These are phyloP conservation scores for Chaetomiaceae sp. DNA, from an alignment of 2,329 filamentous ascomycete genomes.

Conservation along the genomic window DNA sequence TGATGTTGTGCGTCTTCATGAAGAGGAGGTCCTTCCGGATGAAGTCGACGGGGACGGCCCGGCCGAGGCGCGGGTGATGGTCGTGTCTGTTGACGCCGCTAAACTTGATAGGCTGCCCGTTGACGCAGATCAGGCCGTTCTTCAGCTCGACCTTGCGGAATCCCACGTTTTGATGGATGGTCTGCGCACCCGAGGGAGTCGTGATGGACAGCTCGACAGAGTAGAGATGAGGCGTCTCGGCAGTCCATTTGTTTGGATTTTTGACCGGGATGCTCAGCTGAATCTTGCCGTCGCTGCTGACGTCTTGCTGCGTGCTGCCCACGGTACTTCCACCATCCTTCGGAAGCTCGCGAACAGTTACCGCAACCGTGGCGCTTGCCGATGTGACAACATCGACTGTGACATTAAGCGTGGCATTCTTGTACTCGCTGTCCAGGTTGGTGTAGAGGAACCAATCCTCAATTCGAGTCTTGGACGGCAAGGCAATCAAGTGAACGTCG, in stretches of 20 bases:
- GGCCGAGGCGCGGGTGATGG: slow-evolving; percentile 58
- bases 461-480: slow-evolving; percentile 45
- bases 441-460: slow-evolving; percentile 54
- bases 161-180: slow-evolving; percentile 49
- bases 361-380: slow-evolving; percentile 32
- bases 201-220: slow-evolving; percentile 40
- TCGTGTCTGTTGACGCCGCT: slow-evolving; percentile 65
- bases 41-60: slow-evolving; percentile 56
- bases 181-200: slow-evolving; percentile 28
- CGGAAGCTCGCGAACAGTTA: slow-evolving; percentile 38
- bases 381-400: slow-evolving; percentile 38
- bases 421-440: slow-evolving; percentile 45
- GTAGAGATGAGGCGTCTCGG: slow-evolving; percentile 60
- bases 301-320: slow-evolving; percentile 20
- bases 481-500: slow-evolving; percentile 56
- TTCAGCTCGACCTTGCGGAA: slow-evolving; percentile 60
- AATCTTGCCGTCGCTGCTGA: slow-evolving; percentile 29
- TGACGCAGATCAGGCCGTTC: slow-evolving; percentile 55
- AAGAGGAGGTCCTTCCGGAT: slow-evolving; percentile 55
- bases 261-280: slow-evolving; percentile 41
- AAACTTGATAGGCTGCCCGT: slow-evolving; percentile 55
- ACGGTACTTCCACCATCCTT: slow-evolving; percentile 29
- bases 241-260: slow-evolving; percentile 61
- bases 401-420: slow-evolving; percentile 44
- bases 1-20: slow-evolving; percentile 68